These are phyloP conservation scores for Malassezia yamatoensis DNA, from an alignment of 1,284 basidiomycete species.

Conservation along the genomic window DNA sequence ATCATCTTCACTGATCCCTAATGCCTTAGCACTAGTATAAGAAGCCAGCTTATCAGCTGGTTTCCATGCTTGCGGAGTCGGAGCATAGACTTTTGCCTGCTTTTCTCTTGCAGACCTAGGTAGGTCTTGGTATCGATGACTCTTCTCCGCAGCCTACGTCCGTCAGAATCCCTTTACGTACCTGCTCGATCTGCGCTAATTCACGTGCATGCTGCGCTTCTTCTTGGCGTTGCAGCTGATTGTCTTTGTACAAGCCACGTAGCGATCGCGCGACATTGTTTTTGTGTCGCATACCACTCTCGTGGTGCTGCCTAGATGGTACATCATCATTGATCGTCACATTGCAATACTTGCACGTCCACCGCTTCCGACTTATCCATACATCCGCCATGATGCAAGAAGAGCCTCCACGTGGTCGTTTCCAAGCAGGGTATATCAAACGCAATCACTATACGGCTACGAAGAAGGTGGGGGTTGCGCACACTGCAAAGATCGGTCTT, in stretches of 20 bases:
- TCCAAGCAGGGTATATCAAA: too few species aligned
- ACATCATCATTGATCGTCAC: conserved; percentile 40
- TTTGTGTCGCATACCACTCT: conserved; percentile 84
- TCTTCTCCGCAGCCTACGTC: conserved; percentile 19
- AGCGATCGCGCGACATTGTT: conserved; percentile 87
- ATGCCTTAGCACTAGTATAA: conserved; percentile 75
- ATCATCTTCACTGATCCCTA: conserved; percentile 53
- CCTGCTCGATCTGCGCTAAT: conserved; percentile 68
- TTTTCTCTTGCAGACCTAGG: neutral
- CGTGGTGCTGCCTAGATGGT: conserved; percentile 75
- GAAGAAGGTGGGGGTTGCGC: neutral
- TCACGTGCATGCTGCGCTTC: conserved; percentile 64
- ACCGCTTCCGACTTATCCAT: conserved; percentile 39
- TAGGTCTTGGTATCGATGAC: neutral
- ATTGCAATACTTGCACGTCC: conserved; percentile 47
- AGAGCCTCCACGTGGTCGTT: neutral
- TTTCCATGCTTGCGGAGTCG: conserved; percentile 48
- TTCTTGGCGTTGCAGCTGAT: conserved; percentile 70
- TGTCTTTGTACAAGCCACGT: conserved; percentile 83
- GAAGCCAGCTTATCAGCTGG: conserved; percentile 63
- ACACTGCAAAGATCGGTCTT: neutral
- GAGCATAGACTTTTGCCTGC: conserved; percentile 14
- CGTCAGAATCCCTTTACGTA: neutral
- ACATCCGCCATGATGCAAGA: conserved; percentile 34
- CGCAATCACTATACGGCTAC: neutral